A percentile compares a stretch with the other conserved stretches of the same genome.
phyloP scores from a whole-genome alignment of 2,329 filamentous ascomycete species.

The Didymella glomerata region DNA sequence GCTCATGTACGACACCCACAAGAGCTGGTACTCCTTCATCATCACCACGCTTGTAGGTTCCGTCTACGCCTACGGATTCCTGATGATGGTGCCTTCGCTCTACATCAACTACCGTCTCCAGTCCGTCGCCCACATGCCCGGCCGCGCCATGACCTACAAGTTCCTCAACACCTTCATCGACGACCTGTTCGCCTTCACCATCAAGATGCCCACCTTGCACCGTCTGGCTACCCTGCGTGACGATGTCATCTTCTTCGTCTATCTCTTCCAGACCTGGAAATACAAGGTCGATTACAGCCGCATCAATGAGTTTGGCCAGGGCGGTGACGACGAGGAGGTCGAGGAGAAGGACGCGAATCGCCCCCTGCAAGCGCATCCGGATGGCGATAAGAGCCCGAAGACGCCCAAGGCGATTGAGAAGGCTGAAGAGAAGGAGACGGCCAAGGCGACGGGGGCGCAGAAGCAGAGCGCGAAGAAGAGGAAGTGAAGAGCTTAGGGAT shows the following conservation, averaged over 20 bases:
- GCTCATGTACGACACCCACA: constrained; percentile 90
- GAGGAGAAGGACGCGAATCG: constrained; percentile 59
- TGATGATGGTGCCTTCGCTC: constrained; percentile 97
- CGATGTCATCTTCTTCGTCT: constrained; percentile 98
- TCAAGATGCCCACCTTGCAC: constrained; percentile 98
- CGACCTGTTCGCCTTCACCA: constrained; percentile 97
- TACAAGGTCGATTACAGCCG: constrained; percentile 92
- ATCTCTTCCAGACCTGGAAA: constrained; percentile 91
- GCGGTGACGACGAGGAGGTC: constrained; percentile 81
- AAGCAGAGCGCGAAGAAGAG: constrained; percentile 45
- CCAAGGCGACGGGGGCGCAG: constrained; percentile 38
- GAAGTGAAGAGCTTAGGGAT: constrained; percentile 29
- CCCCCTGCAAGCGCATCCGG: constrained; percentile 50
- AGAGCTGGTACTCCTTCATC: constrained; percentile 97
- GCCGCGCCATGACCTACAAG: constrained; percentile 96
- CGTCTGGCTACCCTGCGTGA: constrained; percentile 90
- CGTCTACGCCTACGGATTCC: constrained; percentile 97
- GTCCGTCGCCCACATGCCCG: constrained; percentile 93
- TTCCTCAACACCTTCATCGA: constrained; percentile 99
- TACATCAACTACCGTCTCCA: constrained; percentile 99
- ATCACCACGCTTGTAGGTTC: constrained; percentile 94
- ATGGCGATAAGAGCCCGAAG: constrained; percentile 40
- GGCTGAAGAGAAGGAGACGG: constrained; percentile 19
- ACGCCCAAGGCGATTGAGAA: constrained; percentile 31
- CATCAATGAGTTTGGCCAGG: constrained; percentile 98